Conservation (phyloP, 2,329 filamentous ascomycete species). For the Penicillium paneum region DNA sequence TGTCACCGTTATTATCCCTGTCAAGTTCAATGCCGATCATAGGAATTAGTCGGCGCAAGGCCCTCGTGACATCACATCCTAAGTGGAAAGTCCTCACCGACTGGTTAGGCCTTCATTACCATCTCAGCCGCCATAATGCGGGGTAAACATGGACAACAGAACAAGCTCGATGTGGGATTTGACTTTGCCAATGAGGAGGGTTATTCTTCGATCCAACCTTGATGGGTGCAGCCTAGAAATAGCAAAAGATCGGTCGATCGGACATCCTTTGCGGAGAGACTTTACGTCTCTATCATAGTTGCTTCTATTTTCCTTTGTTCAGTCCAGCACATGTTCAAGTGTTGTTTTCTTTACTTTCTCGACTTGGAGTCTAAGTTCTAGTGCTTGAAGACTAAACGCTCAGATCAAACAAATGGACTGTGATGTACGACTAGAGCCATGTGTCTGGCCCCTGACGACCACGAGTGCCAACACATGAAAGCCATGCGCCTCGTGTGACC, state of each 20-base stretch:
- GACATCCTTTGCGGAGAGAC: background rate
- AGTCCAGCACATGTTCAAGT: background rate
- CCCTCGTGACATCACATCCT: slow-evolving; percentile 13
- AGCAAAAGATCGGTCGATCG: background rate
- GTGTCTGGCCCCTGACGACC: background rate
- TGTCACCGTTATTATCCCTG: background rate
- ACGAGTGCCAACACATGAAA: slow-evolving; percentile 2
- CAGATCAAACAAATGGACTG: background rate
- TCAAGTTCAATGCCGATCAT: slow-evolving; percentile 7
- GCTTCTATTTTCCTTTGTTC: background rate
- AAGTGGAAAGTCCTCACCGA: slow-evolving; percentile 9
- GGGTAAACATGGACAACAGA: background rate
- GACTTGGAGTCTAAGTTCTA: no score
- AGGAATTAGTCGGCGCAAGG: background rate
- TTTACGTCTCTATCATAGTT: background rate
- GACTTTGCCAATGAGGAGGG: background rate
- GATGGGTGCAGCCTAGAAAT: background rate
- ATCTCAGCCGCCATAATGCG: slow-evolving; percentile 4
- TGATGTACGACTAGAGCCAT: background rate
- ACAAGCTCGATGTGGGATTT: background rate
- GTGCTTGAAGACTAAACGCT: background rate
- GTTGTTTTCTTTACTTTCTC: background rate
- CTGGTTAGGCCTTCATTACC: slow-evolving; percentile 1
- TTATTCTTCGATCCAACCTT: background rate
- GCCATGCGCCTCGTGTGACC: background rate